Evolutionary conservation across 257 asterid species (phyloP).

Genomic region (Gentiana dahurica): DNA sequence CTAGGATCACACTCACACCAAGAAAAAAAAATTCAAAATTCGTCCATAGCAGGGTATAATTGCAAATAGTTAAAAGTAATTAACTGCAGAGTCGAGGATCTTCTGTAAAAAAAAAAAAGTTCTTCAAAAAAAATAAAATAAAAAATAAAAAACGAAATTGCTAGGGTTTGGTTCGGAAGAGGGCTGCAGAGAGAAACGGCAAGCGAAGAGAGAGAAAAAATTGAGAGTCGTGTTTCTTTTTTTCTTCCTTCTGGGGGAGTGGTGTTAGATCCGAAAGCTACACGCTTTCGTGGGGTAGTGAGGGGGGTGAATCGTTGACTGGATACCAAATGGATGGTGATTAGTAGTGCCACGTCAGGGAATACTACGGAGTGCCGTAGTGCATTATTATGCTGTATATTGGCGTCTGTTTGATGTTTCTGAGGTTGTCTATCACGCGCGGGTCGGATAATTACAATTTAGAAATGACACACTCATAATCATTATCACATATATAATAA

Average conservation of each 20-base stretch:
- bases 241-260: too few species aligned
- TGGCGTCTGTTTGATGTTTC: too few species aligned
- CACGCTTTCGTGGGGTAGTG: constrained; percentile 1
- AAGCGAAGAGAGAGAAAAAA: constrained; percentile 1
- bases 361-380: too few species aligned
- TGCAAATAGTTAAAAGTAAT: not conserved
- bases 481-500: too few species aligned
- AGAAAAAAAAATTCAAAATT: not conserved
- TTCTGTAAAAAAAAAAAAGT: not conserved
- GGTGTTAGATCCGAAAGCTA: constrained; percentile 14
- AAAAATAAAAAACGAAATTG: not conserved
- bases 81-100: constrained; percentile 1
- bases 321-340: too few species aligned
- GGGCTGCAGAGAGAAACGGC: not conserved
- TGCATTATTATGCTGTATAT: too few species aligned
- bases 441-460: too few species aligned
- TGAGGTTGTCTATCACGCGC: too few species aligned
- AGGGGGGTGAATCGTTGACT: too few species aligned
- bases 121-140: not conserved
- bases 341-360: too few species aligned
- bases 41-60: constrained; percentile 7
- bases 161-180: constrained; percentile 7
- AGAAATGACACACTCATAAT: too few species aligned
- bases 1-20: not conserved
- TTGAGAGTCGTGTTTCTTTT: not conserved